Conservation (phyloP, 2,329 filamentous ascomycete genomes). For the Cladosporium sp. region DNA sequence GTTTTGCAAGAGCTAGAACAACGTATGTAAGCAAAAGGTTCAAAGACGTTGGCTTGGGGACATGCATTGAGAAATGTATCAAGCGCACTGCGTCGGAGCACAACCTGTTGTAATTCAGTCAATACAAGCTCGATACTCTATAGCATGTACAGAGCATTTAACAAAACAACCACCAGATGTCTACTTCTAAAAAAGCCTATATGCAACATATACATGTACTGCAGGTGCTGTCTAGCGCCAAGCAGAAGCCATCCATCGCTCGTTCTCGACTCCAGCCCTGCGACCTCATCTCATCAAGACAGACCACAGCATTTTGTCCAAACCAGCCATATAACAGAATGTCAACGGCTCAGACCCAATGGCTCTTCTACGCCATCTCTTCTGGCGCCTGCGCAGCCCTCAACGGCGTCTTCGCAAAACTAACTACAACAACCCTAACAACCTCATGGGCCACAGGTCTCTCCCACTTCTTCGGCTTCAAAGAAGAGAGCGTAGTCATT, state of each 20-base stretch:
- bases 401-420: constrained; percentile 79
- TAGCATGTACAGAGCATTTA: too few species aligned
- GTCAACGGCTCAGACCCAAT: constrained; percentile 26
- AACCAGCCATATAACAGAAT: neutral
- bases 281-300: neutral
- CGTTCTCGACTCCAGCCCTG: neutral
- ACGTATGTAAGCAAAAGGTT: too few species aligned
- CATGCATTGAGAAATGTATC: too few species aligned
- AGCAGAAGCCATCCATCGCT: neutral
- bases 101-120: too few species aligned
- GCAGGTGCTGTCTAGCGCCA: neutral
- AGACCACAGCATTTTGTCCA: too few species aligned
- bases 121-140: too few species aligned
- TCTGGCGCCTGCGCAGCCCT: constrained; percentile 75
- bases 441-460: constrained; percentile 49
- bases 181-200: neutral
- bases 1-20: too few species aligned
- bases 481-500: constrained; percentile 43
- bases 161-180: too few species aligned
- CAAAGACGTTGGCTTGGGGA: too few species aligned
- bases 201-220: neutral
- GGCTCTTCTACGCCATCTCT: constrained; percentile 64
- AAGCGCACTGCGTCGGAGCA: too few species aligned
- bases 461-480: constrained; percentile 45
- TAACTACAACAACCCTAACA: constrained; percentile 63